phyloP scores from a whole-genome alignment of 1,139 yeast genomes.

The Magnusiomyces magnusii region DNA sequence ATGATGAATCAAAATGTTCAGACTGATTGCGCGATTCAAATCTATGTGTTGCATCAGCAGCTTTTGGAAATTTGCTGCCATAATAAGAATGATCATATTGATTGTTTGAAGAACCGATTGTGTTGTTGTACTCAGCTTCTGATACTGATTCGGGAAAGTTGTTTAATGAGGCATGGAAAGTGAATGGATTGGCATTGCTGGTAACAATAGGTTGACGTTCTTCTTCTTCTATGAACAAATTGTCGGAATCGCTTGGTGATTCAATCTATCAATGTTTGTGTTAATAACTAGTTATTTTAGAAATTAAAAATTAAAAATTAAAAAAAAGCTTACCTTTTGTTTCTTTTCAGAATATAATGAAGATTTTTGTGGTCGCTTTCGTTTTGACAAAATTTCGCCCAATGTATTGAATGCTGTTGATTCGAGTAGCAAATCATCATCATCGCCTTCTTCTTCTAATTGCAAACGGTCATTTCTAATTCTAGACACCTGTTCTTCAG shows the following conservation, averaged over 20 bases:
- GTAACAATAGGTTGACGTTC: conserved; percentile 15
- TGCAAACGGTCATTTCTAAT: conserved; percentile 26
- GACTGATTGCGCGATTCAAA: conserved; percentile 20
- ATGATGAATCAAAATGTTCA: conserved; percentile 21
- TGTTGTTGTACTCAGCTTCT: background rate
- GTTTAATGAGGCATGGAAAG: background rate
- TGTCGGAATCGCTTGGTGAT: conserved; percentile 11
- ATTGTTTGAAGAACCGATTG: background rate
- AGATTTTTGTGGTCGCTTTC: conserved; percentile 12
- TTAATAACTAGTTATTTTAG: conserved; percentile 1
- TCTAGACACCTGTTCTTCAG: conserved; percentile 36
- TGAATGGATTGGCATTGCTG: conserved; percentile 2
- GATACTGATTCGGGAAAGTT: conserved; percentile 1
- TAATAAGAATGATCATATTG: background rate
- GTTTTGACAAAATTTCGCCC: conserved; percentile 26
- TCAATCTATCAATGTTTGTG: background rate
- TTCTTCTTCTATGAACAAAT: conserved; percentile 14
- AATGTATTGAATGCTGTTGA: conserved; percentile 41
- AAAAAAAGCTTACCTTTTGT: conserved; percentile 3
- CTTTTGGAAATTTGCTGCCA: conserved; percentile 1
- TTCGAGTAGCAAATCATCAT: conserved; percentile 31
- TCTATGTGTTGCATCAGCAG: background rate
- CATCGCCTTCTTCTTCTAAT: conserved; percentile 29
- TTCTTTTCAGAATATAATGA: conserved; percentile 1
- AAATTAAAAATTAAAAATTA: background rate